Evolutionary conservation across 192 early-diverging fungal species (phyloP).

Genomic region (Helicostylum pulchrum): DNA sequence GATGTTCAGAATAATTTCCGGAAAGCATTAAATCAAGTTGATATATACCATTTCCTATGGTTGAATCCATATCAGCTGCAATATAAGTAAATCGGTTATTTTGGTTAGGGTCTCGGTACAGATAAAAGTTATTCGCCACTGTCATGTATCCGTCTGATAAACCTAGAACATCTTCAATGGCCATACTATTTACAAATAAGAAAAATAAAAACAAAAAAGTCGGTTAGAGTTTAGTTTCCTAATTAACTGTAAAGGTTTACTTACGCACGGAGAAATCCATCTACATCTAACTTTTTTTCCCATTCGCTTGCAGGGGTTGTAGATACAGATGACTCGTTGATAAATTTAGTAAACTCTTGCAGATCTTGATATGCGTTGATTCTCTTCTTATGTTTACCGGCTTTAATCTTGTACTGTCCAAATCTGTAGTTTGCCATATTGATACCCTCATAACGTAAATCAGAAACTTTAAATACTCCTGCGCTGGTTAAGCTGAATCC

Average conservation of each 20-base stretch:
- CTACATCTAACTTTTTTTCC: conserved; percentile 3
- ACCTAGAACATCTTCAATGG: conserved; percentile 5
- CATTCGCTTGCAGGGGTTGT: neutral
- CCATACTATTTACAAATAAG: conserved; percentile 9
- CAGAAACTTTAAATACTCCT: neutral
- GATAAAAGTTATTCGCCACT: conserved; percentile 9
- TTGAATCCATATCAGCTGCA: conserved; percentile 3
- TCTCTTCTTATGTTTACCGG: neutral
- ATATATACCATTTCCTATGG: neutral
- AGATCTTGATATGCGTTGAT: neutral
- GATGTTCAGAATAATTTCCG: conserved; percentile 16
- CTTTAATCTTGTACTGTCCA: conserved; percentile 5
- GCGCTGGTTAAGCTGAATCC: too few species aligned
- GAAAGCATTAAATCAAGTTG: neutral
- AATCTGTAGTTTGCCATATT: conserved; percentile 5
- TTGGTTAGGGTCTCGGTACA: conserved; percentile 2
- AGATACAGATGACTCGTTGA: neutral
- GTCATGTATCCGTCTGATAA: conserved; percentile 7
- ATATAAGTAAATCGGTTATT: neutral
- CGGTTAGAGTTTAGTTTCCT: neutral
- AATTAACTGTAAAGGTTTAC: neutral
- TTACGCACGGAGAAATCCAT: conserved; percentile 15
- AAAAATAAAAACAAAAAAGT: too few species aligned
- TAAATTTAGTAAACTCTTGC: conserved; percentile 12
- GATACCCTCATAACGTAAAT: neutral